A percentile compares a stretch with the other conserved stretches of the same genome.
These are phyloP conservation scores for Sclerotinia trifoliorum DNA, from an alignment of 2,329 filamentous ascomycete species.

Conservation along the genomic window DNA sequence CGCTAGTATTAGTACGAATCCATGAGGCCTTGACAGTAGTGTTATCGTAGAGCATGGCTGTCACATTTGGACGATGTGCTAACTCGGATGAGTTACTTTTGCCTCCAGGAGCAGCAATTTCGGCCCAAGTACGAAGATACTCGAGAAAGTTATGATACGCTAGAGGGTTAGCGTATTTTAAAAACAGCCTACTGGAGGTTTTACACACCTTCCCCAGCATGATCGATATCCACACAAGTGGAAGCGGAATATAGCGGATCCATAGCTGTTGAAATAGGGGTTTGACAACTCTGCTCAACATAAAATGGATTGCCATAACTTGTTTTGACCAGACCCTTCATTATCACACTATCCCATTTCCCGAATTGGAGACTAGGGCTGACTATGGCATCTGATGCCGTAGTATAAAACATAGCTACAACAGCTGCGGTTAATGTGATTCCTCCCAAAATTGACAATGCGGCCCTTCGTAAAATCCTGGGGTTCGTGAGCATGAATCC, in stretches of 20 bases:
- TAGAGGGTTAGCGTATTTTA: constrained; percentile 25
- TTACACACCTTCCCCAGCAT: constrained; percentile 59
- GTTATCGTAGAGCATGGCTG: constrained; percentile 67
- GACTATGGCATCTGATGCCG: constrained; percentile 72
- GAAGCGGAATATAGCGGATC: constrained; percentile 46
- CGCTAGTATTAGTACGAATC: constrained; percentile 56
- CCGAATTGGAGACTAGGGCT: constrained; percentile 67
- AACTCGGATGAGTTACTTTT: constrained; percentile 46
- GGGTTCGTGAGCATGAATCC: constrained; percentile 71
- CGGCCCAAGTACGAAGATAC: constrained; percentile 58
- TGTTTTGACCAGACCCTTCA: constrained; percentile 58
- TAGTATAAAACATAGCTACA: constrained; percentile 70
- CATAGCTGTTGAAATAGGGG: constrained; percentile 50
- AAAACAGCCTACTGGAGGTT: no score
- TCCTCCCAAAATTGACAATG: constrained; percentile 60
- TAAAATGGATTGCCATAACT: constrained; percentile 64
- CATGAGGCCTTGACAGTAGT: constrained; percentile 68
- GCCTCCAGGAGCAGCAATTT: constrained; percentile 44
- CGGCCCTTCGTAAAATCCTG: constrained; percentile 63
- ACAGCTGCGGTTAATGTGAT: constrained; percentile 64
- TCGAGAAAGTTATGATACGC: constrained; percentile 67
- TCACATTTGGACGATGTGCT: constrained; percentile 55
- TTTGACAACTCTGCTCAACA: constrained; percentile 56
- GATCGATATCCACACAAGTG: constrained; percentile 67
- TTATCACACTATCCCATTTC: constrained; percentile 46